phyloP scores from a whole-genome alignment of 2,329 filamentous ascomycete genomes.

The Teratosphaeria nubilosa region DNA sequence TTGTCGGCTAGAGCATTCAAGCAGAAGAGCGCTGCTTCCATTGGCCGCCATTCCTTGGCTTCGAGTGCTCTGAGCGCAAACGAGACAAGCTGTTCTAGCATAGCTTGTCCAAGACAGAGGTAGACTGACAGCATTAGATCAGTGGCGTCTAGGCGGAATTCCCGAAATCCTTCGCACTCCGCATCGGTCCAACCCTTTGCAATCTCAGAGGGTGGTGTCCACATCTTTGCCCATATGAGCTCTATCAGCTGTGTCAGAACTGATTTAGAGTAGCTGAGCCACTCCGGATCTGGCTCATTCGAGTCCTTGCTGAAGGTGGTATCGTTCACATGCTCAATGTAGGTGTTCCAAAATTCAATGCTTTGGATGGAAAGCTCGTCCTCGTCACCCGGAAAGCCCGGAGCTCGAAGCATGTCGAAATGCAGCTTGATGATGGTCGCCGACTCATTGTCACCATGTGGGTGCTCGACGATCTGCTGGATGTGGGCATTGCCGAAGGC shows the following conservation, averaged over 20 bases:
- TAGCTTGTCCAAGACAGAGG: slow-evolving; percentile 37
- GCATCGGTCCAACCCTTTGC: slow-evolving; percentile 56
- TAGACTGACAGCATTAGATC: slow-evolving; percentile 68
- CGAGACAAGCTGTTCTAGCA: slow-evolving; percentile 39
- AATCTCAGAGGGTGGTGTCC: slow-evolving; percentile 51
- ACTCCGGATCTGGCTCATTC: slow-evolving; percentile 35
- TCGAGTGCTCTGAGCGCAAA: slow-evolving; percentile 33
- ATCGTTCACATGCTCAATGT: slow-evolving; percentile 53
- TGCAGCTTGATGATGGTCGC: slow-evolving; percentile 42
- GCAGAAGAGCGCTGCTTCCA: slow-evolving; percentile 49
- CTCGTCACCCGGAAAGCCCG: slow-evolving; percentile 59
- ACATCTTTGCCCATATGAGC: slow-evolving; percentile 21
- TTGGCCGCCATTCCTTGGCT: slow-evolving; percentile 35
- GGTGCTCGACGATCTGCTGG: slow-evolving; percentile 47
- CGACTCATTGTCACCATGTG: slow-evolving; percentile 37
- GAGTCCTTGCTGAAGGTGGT: slow-evolving; percentile 44
- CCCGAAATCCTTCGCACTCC: slow-evolving; percentile 39
- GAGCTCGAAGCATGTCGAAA: slow-evolving; percentile 57
- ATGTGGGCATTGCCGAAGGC: slow-evolving; percentile 59
- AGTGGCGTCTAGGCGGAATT: slow-evolving; percentile 66
- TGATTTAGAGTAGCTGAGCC: slow-evolving; percentile 49
- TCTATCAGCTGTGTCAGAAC: slow-evolving; percentile 47
- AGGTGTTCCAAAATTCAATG: slow-evolving; percentile 69
- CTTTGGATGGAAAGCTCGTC: slow-evolving; percentile 65
- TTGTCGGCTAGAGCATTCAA: slow-evolving; percentile 59